These are phyloP conservation scores for Mycosphaerella arachidis DNA, from an alignment of 2,329 filamentous ascomycete species.

Conservation along the genomic window DNA sequence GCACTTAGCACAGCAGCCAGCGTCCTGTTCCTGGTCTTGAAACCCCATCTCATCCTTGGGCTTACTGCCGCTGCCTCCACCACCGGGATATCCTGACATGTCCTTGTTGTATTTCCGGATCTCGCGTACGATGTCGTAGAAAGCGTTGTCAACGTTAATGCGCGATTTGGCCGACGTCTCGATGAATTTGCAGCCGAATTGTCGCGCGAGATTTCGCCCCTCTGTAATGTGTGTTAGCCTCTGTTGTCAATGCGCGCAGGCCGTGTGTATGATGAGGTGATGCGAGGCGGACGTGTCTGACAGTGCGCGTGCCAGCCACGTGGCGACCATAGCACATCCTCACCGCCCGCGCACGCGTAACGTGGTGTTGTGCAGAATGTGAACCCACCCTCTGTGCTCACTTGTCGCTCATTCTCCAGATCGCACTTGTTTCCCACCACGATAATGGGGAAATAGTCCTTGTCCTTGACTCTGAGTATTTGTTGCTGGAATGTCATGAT, in stretches of 20 bases:
- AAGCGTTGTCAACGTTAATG: conserved; percentile 97
- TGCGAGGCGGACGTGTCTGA: conserved; percentile 10
- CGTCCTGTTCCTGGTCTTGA: conserved; percentile 60
- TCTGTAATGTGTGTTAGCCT: conserved; percentile 52
- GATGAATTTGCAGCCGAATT: conserved; percentile 96
- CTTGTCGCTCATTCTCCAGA: conserved; percentile 86
- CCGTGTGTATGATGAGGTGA: neutral
- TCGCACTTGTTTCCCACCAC: conserved; percentile 99
- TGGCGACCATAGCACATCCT: conserved; percentile 8
- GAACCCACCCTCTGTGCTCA: conserved; percentile 79
- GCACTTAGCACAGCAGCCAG: conserved; percentile 80
- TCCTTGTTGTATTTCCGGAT: conserved; percentile 98
- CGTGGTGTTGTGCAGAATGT: neutral
- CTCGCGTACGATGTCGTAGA: conserved; percentile 97
- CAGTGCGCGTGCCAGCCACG: conserved; percentile 19
- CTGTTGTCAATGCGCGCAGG: neutral
- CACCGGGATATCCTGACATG: conserved; percentile 79
- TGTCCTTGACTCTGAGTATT: conserved; percentile 97
- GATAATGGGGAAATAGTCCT: conserved; percentile 99
- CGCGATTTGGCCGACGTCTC: conserved; percentile 98
- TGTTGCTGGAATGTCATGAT: conserved; percentile 99
- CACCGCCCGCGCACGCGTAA: neutral
- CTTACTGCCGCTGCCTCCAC: conserved; percentile 42
- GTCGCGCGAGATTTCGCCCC: conserved; percentile 78
- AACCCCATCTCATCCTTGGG: conserved; percentile 69